Percentiles rank a stretch among this genome's conserved stretches.
Evolutionary conservation across 805 yeast species (phyloP).

Genomic region (Spathaspora sp.): DNA sequence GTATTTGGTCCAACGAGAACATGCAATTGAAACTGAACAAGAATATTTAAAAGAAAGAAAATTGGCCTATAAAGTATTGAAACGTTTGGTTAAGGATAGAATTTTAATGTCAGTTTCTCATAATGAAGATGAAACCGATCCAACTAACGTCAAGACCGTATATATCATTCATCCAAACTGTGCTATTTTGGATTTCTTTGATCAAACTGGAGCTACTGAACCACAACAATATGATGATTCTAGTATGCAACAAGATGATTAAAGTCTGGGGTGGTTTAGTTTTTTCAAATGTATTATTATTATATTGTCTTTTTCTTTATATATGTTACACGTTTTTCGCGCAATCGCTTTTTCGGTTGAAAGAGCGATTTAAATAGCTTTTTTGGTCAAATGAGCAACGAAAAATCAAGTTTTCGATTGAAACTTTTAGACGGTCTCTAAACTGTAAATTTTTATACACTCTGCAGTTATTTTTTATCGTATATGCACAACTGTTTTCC

Average conservation of each 20-base stretch:
- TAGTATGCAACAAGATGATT: conserved; percentile 5
- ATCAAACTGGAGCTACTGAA: conserved; percentile 23
- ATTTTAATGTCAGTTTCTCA: conserved; percentile 59
- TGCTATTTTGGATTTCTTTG: conserved; percentile 67
- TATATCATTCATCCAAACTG: conserved; percentile 73
- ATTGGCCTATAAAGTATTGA: conserved; percentile 74
- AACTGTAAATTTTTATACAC: too few relatives aligned
- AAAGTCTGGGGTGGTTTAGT: neutral
- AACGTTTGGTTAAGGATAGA: conserved; percentile 78
- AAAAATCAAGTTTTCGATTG: too few relatives aligned
- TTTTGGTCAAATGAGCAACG: too few relatives aligned
- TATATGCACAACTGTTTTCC: too few relatives aligned
- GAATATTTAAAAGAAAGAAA: conserved; percentile 69
- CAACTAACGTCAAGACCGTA: conserved; percentile 18
- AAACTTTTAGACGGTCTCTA: too few relatives aligned
- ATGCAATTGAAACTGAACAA: conserved; percentile 62
- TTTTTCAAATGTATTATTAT: neutral
- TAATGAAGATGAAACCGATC: conserved; percentile 20
- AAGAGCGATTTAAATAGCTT: too few relatives aligned
- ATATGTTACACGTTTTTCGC: too few relatives aligned
- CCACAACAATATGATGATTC: conserved; percentile 12
- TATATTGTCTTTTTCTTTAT: neutral
- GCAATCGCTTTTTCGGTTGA: too few relatives aligned
- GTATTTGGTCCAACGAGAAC: conserved; percentile 74
- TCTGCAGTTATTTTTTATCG: too few relatives aligned